Base-by-base conservation (phyloP, 768 basidiomycete genomes). In the Psilocybe subaeruginosa region DNA sequence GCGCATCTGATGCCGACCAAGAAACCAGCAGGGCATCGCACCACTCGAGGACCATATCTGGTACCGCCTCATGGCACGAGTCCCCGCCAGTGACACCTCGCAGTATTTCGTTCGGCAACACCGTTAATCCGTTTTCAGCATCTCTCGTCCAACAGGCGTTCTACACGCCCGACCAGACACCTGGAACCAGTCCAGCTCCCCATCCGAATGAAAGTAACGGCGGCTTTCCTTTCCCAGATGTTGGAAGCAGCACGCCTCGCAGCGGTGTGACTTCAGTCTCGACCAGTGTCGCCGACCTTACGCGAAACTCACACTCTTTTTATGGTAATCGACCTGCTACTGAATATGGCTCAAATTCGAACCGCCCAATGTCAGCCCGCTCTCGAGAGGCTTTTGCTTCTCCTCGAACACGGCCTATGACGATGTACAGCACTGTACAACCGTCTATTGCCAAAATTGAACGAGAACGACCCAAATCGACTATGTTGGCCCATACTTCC, bases 311-410 rank as follows among this genome's bases (percentile, higher is more conserved):
- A 8, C 78, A 77, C 0, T 77, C 73, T 56, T 75, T 79, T 39
- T 73, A 69, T 62, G 73, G 77, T 41, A 75, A 73, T 59, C 79
- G 81, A 12, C 72, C 74, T 2, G 63, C 64, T 27, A 71, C 74
- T 29, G 69, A 74, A 6, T 78, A 77, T 46, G 59, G 50, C 11
- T 56, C 69, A 4, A 70, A 67, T 35, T 74, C 77, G 2, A 62
- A 60, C 37, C 75, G 77, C 23, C 71, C 76, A 0, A 78, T 80
- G 3, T 77, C 78, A 6, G 58, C 76, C 27, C 77, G 80, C 19
- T 59, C 78, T n/a, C 76, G 88, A 54, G 87, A 88, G 64, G 69
- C 82, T 3, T 86, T 89, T 61, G 78, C 84, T 0, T 82, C 84
- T 0, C 88, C 88, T 11, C 82, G 82, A 1, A 72, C 82, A 27